Evolutionary conservation across 345 rosid genomes (phyloP).

Genomic region (Gossypium rotundifolium): DNA sequence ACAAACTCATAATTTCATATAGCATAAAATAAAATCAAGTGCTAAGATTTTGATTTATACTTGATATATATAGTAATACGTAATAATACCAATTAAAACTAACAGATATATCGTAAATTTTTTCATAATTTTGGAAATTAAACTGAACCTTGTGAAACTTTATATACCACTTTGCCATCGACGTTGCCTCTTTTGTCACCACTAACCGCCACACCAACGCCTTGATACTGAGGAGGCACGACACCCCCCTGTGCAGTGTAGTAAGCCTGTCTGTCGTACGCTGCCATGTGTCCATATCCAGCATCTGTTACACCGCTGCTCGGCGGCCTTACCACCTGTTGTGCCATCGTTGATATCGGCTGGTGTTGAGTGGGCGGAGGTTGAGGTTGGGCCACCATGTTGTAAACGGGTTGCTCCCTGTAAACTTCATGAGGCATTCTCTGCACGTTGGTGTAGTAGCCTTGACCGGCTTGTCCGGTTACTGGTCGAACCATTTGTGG

Average conservation of each 20-base stretch:
- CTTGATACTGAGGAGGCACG: slow-evolving; percentile 44
- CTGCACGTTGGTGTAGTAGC: slow-evolving; percentile 60
- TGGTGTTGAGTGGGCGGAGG: slow-evolving; percentile 23
- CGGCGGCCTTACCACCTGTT: slow-evolving; percentile 33
- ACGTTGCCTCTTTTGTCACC: slow-evolving; percentile 36
- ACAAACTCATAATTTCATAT: background rate
- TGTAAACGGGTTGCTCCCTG: slow-evolving; percentile 64
- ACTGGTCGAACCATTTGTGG: slow-evolving; percentile 42
- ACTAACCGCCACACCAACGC: slow-evolving; percentile 39
- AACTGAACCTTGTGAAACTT: slow-evolving; percentile 35
- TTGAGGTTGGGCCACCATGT: slow-evolving; percentile 29
- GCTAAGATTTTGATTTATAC: background rate
- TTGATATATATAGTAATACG: background rate
- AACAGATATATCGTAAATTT: slow-evolving; percentile 1
- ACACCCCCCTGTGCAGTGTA: slow-evolving; percentile 47
- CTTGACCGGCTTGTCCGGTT: slow-evolving; percentile 53
- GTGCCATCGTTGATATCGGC: slow-evolving; percentile 18
- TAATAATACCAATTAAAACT: slow-evolving; percentile 5
- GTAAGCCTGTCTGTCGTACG: slow-evolving; percentile 64
- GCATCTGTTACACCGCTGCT: slow-evolving; percentile 33
- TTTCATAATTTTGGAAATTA: slow-evolving; percentile 5
- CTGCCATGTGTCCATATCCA: slow-evolving; percentile 42
- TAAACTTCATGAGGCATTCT: slow-evolving; percentile 57
- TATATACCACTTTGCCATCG: slow-evolving; percentile 34
- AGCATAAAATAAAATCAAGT: background rate